Evolutionary conservation across 164 flowering plant genomes (phyloP), one percentile per base, ranked within the genome.

Genomic region (Vitis rotundifolia): DNA sequence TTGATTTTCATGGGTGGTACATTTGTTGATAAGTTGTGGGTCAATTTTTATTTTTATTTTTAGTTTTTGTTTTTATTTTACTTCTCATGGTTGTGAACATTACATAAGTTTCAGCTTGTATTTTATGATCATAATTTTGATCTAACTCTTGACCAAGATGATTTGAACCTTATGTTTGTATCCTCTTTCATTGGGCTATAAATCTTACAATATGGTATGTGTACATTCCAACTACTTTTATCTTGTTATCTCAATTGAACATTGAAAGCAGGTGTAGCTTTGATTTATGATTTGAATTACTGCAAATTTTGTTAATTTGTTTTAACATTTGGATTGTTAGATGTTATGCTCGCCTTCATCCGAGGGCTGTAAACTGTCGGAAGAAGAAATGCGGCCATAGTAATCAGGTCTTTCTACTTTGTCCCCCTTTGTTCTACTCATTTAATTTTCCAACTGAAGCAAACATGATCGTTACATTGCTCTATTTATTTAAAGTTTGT

Each of bases 301-400:
- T 37, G 44, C 44, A 37, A 6, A 5, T 37, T 37, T 37, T 37
- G 44, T 37, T 49, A 53, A 37, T 9, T 22, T 15, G 1, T 50
- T 26, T 7, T 52, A 15, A 11, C 37, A 15, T 31, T 69, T 15
- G 49, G 14, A 29, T 51, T 63, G 47, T 11, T 47, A 86, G 89
- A 64, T 86, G 88, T 26, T 84, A 86, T 73, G 90, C 90, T 50
- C 88, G 88, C 49, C 77, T 84, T 75, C 90, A 83, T 70, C 85
- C 85, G 1, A 76, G 88, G 52, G 90, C 88, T 59, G 86, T 81
- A 6, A 84, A 86, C 69, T 86, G 89, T 77, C 28, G 90, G 66
- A 86, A 86, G 81, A 86, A 82, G 82, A 84, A 84, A 59, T 84
- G 87, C 63, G 87, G 87, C 9, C 87, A 84, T n/a, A 84, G 81